Evolutionary conservation across 2,329 filamentous ascomycete species (phyloP).

Genomic region (Daldinia sp.): DNA sequence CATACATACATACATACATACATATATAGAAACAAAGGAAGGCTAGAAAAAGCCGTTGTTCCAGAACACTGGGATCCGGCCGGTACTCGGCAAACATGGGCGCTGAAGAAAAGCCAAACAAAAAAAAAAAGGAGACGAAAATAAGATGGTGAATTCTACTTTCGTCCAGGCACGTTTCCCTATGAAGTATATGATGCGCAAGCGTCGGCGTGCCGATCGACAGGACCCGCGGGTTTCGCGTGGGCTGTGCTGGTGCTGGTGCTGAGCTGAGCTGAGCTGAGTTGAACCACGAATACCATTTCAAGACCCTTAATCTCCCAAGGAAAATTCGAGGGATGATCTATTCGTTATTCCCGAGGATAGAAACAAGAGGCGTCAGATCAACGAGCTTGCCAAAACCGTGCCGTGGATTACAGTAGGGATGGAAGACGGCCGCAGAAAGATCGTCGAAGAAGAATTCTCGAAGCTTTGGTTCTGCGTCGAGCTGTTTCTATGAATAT

Average conservation of each 20-base stretch:
- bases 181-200: constrained; percentile 37
- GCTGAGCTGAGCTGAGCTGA: too few relatives aligned
- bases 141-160: constrained; percentile 4
- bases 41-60: constrained; percentile 4
- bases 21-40: neutral
- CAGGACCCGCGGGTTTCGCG: constrained; percentile 26
- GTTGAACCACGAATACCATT: neutral
- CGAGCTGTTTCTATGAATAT: neutral
- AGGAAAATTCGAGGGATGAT: neutral
- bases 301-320: too few relatives aligned
- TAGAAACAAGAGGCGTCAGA: neutral
- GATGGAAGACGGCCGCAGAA: too few relatives aligned
- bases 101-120: constrained; percentile 1
- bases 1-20: neutral
- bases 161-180: constrained; percentile 13
- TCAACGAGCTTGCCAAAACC: too few relatives aligned
- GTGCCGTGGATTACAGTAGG: too few relatives aligned
- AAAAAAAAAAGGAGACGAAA: neutral
- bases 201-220: constrained; percentile 26
- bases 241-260: too few relatives aligned
- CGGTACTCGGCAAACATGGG: constrained; percentile 20
- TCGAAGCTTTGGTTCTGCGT: constrained; percentile 1
- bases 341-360: neutral
- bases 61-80: constrained; percentile 33
- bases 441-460: constrained; percentile 29